Base-by-base conservation (phyloP, 768 basidiomycete genomes). In the Tulasnella sp. region DNA sequence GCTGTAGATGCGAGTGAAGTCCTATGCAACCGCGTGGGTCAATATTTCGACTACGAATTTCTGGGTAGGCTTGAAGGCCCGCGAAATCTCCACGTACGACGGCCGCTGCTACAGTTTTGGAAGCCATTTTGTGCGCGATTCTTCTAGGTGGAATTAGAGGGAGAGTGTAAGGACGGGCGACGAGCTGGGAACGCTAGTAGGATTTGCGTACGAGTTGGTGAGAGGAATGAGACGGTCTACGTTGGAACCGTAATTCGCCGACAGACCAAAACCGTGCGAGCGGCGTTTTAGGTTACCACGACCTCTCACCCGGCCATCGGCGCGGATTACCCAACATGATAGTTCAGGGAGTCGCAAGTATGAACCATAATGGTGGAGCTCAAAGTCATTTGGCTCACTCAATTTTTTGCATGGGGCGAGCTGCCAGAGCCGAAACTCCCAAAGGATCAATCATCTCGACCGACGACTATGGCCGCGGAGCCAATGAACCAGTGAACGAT, bases 1-100 rank as follows among this genome's bases (percentile, higher is more conserved):
- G 70, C 88, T 83, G 81, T 93, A 94, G 75, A 94, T 86, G 79
- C 90, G 90, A 78, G 90, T 81, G 80, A 92, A 93, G 81, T 93
- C 91, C 92, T 94, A 44, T 59, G 26, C 16, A 29, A 36, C 36
- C 17, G n/a, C 22, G 59, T 72, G 36, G 59, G 69, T 42, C 29
- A 68, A 69, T 67, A 42, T 29, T 67, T 40, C 29, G 64, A 67
- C 37, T 73, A 5, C 11, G 35, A 12, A 39, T 44, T 40, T 12
- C 32, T 16, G 26, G 17, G 26, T 42, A 39, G n/a, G 22, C 14
- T 65, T 44, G 22, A 65, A 39, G n/a, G 26, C 22, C 52, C 63
- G 62, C 52, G 9, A 72, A 41, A 66, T 64, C 19, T 37, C 41
- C 62, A 65, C 86, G 81, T 76, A 87, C 86, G 74, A 90, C 87